Evolutionary conservation across 225 moss, liverwort and hornwort genomes (phyloP).

Genomic region (Sphagnum tenellum): DNA sequence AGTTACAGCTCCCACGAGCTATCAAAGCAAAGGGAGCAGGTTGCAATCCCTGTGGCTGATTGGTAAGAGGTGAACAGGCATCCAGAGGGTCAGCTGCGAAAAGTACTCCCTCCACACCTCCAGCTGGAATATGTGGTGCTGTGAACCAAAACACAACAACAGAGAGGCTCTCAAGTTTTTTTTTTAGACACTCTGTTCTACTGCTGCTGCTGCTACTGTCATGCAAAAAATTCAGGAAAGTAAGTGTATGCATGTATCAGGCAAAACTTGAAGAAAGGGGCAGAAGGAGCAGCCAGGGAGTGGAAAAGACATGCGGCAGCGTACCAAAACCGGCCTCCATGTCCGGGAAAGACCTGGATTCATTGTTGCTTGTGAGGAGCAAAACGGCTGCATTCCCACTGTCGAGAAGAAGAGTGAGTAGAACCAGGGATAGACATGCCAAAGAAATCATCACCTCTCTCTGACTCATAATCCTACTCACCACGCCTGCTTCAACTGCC

Average conservation of each 20-base stretch:
- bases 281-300: not conserved
- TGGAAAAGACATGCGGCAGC: not conserved
- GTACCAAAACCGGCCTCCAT: constrained; percentile 92
- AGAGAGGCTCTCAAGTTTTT: no score
- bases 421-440: constrained; percentile 75
- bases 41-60: constrained; percentile 28
- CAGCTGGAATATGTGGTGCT: constrained; percentile 66
- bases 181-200: no score
- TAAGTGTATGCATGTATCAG: not conserved
- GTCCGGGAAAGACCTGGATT: constrained; percentile 74
- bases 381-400: constrained; percentile 82
- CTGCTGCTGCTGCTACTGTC: no score
- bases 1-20: constrained; percentile 80
- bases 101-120: constrained; percentile 62
- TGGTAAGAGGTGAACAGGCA: constrained; percentile 60
- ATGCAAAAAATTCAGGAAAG: not conserved
- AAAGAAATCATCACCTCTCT: constrained; percentile 96
- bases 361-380: constrained; percentile 66
- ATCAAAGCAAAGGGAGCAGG: constrained; percentile 63
- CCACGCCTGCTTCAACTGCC: constrained; percentile 34
- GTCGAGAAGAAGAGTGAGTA: constrained; percentile 81
- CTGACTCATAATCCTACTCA: constrained; percentile 67
- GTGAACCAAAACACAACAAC: constrained; percentile 9
- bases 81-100: constrained; percentile 62
- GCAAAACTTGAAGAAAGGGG: no score